phyloP scores from a whole-genome alignment of 352 stramenopile genomes.

The Plasmopara viticola region DNA sequence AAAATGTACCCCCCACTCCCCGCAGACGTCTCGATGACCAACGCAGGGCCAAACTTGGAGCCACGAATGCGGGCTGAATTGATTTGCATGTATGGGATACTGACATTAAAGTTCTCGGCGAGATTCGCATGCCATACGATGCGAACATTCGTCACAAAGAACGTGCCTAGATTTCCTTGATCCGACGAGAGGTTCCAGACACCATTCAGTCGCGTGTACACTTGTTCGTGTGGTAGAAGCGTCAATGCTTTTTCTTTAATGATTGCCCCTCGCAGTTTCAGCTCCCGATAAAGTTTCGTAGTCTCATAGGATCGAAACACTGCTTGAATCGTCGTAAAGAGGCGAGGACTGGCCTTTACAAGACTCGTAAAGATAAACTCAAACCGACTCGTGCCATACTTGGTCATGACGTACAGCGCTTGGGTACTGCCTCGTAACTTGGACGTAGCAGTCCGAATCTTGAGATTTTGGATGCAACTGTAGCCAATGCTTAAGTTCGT shows the following conservation, averaged over 20 bases:
- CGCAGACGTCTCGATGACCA: constrained; percentile 86
- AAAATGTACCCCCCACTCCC: constrained; percentile 86
- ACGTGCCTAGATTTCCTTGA: constrained; percentile 89
- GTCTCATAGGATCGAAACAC: constrained; percentile 91
- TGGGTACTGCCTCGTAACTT: constrained; percentile 88
- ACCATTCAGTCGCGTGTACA: constrained; percentile 81
- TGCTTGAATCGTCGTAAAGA: constrained; percentile 91
- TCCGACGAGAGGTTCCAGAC: constrained; percentile 91
- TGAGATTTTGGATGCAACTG: constrained; percentile 78
- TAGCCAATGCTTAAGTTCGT: constrained; percentile 87
- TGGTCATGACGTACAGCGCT: constrained; percentile 71
- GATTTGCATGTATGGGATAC: constrained; percentile 93
- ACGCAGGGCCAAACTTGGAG: constrained; percentile 87
- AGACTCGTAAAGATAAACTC: constrained; percentile 94
- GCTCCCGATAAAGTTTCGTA: constrained; percentile 87
- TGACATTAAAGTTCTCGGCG: constrained; percentile 93
- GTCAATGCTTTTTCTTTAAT: constrained; percentile 87
- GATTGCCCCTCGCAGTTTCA: constrained; percentile 90
- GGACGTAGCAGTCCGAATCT: constrained; percentile 86
- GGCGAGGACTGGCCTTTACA: constrained; percentile 83
- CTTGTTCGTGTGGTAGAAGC: constrained; percentile 84
- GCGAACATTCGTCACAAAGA: constrained; percentile 91
- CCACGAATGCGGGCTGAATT: constrained; percentile 74
- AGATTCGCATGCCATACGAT: constrained; percentile 91
- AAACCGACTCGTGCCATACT: constrained; percentile 50